These are phyloP conservation scores for Cryphonectria radicalis DNA, from an alignment of 2,329 filamentous ascomycete species.

Conservation along the genomic window DNA sequence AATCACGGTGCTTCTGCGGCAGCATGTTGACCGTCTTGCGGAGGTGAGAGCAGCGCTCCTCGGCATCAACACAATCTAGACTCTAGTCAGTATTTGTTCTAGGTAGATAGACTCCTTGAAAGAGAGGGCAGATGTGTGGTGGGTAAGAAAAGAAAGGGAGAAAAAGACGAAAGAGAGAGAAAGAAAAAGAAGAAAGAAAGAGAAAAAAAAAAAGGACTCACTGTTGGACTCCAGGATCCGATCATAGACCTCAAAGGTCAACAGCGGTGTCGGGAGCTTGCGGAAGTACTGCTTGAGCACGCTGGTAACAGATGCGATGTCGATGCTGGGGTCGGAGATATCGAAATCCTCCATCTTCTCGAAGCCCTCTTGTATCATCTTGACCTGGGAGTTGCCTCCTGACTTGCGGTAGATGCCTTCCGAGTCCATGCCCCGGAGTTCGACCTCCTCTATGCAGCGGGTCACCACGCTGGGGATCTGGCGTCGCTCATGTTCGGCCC, in stretches of 20 bases:
- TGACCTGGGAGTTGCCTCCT: constrained; percentile 88
- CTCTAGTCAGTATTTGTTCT: not conserved
- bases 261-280: constrained; percentile 83
- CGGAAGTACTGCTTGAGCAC: constrained; percentile 98
- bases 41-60: constrained; percentile 72
- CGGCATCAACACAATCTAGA: constrained; percentile 63
- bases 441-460: constrained; percentile 95
- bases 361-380: constrained; percentile 88
- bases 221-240: constrained; percentile 79
- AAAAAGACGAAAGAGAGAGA: no score
- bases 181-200: no score
- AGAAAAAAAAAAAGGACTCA: constrained; percentile 50
- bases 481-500: constrained; percentile 85
- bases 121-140: not conserved
- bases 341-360: constrained; percentile 85
- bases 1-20: constrained; percentile 83
- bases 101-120: not conserved
- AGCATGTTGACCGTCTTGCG: constrained; percentile 76
- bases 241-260: constrained; percentile 94
- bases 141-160: no score
- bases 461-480: constrained; percentile 90
- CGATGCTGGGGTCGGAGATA: constrained; percentile 89
- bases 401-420: constrained; percentile 99
- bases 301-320: constrained; percentile 95
- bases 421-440: constrained; percentile 93